phyloP scores from a whole-genome alignment of 78 protist genomes.

The Dictyostelium discoideum region DNA sequence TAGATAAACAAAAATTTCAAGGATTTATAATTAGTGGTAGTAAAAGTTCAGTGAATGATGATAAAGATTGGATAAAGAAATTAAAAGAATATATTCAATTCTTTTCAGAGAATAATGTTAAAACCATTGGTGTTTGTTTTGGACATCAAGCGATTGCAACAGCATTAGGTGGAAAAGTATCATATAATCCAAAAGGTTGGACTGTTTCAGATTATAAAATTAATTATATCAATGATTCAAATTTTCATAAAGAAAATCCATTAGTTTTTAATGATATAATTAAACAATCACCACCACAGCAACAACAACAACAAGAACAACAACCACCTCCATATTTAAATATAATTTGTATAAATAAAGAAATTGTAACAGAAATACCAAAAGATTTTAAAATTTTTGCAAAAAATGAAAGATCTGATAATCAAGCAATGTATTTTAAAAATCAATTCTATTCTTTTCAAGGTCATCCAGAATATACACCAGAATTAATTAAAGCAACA shows the following conservation, averaged over 20 bases:
- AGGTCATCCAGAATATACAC: conserved; percentile 77
- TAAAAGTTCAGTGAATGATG: conserved; percentile 54
- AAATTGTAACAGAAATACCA: conserved; percentile 32
- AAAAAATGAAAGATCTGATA: conserved; percentile 12
- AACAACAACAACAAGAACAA: not conserved
- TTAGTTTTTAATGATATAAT: not conserved
- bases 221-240: not conserved
- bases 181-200: conserved; percentile 53
- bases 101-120: conserved; percentile 20
- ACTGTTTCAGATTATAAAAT: conserved; percentile 36
- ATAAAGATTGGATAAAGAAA: conserved; percentile 20
- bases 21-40: conserved; percentile 63
- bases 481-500: conserved; percentile 34
- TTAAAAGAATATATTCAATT: conserved; percentile 30
- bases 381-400: conserved; percentile 18
- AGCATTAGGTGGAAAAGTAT: conserved; percentile 47
- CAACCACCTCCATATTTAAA: not conserved
- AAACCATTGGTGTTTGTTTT: conserved; percentile 71
- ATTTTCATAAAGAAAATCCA: not conserved
- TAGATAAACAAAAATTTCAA: conserved; percentile 8
- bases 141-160: conserved; percentile 70
- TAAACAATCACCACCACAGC: not conserved
- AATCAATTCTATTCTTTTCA: conserved; percentile 46
- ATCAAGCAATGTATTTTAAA: conserved; percentile 39
- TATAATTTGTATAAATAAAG: conserved; percentile 57